Percentiles rank a stretch among this genome's conserved stretches.
phyloP scores from a whole-genome alignment of 2,329 filamentous ascomycete genomes.

The Claviceps humidiphila region DNA sequence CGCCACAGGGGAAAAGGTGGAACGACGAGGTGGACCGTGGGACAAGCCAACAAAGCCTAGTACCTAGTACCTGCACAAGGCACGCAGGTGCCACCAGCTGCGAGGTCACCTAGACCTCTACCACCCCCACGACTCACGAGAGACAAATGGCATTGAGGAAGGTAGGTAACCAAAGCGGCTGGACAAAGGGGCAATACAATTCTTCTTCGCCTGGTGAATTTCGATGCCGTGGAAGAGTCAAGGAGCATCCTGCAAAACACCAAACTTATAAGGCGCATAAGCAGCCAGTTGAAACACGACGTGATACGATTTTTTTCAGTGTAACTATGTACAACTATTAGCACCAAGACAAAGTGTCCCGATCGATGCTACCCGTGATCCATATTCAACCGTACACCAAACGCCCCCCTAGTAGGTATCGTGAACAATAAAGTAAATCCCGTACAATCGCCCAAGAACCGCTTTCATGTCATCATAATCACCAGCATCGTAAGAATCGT shows the following conservation, averaged over 20 bases:
- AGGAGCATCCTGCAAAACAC: no score
- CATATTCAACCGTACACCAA: background rate
- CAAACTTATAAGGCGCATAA: no score
- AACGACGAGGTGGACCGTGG: background rate
- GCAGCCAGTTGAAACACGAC: no score
- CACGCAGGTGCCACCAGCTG: no score
- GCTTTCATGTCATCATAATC: background rate
- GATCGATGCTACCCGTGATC: background rate
- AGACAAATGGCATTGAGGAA: background rate
- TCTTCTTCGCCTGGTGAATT: no score
- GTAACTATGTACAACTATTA: no score
- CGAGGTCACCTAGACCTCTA: constrained; percentile 5
- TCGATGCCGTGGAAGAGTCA: no score
- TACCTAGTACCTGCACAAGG: constrained; percentile 3
- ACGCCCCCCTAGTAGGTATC: constrained; percentile 4
- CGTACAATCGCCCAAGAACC: background rate
- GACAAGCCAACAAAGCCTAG: background rate
- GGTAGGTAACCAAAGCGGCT: no score
- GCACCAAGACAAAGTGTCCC: background rate
- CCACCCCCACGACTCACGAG: constrained; percentile 6
- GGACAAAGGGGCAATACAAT: no score
- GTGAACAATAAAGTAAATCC: background rate
- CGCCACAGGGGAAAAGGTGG: constrained; percentile 4
- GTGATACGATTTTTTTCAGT: no score
- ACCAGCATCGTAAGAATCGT: background rate